phyloP scores from a whole-genome alignment of 352 stramenopile genomes.

The Thalassiosira mediterranea region DNA sequence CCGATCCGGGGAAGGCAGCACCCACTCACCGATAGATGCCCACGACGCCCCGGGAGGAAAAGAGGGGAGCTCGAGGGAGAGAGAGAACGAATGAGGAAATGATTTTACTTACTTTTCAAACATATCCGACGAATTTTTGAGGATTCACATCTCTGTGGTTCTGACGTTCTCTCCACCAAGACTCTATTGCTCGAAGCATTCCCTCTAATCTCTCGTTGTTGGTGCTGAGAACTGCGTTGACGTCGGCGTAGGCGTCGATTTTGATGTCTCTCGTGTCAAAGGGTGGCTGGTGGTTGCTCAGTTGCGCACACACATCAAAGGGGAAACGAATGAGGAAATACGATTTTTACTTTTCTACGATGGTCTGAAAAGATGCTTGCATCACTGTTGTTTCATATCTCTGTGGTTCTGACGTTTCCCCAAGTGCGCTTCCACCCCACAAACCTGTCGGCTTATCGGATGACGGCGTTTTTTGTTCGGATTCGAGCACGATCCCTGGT shows the following conservation, averaged over 20 bases:
- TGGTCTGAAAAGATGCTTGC: slow-evolving; percentile 59
- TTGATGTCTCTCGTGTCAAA: no score
- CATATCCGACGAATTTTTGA: slow-evolving; percentile 58
- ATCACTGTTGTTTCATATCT: slow-evolving; percentile 65
- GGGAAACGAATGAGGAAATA: slow-evolving; percentile 58
- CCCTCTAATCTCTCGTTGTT: no score
- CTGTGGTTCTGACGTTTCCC: slow-evolving; percentile 84
- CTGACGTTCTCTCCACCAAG: slow-evolving; percentile 67
- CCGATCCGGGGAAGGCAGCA: no score
- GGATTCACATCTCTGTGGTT: slow-evolving; percentile 82
- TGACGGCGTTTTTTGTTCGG: no score
- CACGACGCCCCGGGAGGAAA: not conserved
- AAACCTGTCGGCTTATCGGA: no score
- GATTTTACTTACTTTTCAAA: slow-evolving; percentile 67
- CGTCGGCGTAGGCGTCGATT: no score
- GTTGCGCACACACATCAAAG: no score
- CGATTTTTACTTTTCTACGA: slow-evolving; percentile 65
- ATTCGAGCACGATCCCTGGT: no score
- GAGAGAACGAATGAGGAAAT: slow-evolving; percentile 59
- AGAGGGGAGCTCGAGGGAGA: not conserved
- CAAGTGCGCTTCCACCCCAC: not conserved
- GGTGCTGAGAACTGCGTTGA: no score
- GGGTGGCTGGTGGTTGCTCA: slow-evolving; percentile 12
- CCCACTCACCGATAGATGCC: no score
- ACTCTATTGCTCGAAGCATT: not conserved